These are phyloP conservation scores for Asterella californica DNA, from an alignment of 225 moss, liverwort and hornwort species.

Conservation along the genomic window DNA sequence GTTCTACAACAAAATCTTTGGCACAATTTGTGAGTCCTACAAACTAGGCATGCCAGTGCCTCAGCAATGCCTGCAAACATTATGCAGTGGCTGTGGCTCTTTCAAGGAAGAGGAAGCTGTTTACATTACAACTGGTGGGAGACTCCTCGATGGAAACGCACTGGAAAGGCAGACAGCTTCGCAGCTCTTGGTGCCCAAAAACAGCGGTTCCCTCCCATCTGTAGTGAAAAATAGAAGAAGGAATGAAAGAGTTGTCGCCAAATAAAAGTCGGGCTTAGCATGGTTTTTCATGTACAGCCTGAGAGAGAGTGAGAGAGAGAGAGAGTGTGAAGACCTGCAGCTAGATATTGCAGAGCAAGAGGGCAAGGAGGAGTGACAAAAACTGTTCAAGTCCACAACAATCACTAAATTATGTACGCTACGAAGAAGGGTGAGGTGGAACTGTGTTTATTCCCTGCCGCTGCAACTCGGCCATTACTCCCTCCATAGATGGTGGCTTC, in stretches of 20 bases:
- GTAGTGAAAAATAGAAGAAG: neutral
- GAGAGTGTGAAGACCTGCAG: slow-evolving; percentile 6
- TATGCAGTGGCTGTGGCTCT: slow-evolving; percentile 30
- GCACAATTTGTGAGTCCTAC: slow-evolving; percentile 38
- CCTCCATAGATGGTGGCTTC: slow-evolving; percentile 95
- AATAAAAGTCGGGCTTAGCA: slow-evolving; percentile 24
- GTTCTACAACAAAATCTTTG: slow-evolving; percentile 45
- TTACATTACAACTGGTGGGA: slow-evolving; percentile 27
- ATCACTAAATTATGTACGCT: slow-evolving; percentile 17
- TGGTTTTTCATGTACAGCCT: slow-evolving; percentile 15
- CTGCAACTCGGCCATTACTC: slow-evolving; percentile 88
- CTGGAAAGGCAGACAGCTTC: slow-evolving; percentile 19
- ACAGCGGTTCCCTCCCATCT: slow-evolving; percentile 27
- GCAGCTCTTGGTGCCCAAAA: slow-evolving; percentile 17
- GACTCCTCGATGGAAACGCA: slow-evolving; percentile 1
- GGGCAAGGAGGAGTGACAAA: neutral
- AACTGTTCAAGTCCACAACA: slow-evolving; percentile 5
- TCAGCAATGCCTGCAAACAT: slow-evolving; percentile 33
- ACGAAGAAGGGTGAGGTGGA: slow-evolving; percentile 64
- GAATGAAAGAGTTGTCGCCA: slow-evolving; percentile 21
- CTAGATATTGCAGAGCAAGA: slow-evolving; percentile 9
- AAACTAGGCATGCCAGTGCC: slow-evolving; percentile 36
- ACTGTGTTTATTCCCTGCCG: slow-evolving; percentile 94
- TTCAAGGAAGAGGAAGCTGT: slow-evolving; percentile 19
- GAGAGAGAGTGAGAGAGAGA: neutral